Evolutionary conservation across 257 asterid genomes (phyloP), one percentile per base, ranked within the genome.

Genomic region (Coffea eugenioides): DNA sequence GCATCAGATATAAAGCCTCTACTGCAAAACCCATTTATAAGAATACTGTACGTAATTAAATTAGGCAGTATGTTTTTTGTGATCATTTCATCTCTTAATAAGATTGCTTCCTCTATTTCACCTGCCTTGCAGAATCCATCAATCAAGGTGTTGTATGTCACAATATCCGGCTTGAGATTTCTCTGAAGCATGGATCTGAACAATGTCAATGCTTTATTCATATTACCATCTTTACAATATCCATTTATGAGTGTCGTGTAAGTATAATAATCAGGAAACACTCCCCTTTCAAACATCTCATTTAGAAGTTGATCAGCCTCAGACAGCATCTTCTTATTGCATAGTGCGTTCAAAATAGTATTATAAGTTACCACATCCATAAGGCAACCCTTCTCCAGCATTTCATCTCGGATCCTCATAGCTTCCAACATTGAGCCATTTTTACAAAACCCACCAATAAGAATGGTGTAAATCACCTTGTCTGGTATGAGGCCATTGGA

Each of bases 321-420:
- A 1, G 66, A 21, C 46, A 91, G 86, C 92, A 84, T 82, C 86
- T 86, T 91, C 74, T 80, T 91, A 82, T 80, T 90, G 88, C 95
- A 91, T 46, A 93, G 80, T 46, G 95, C 97, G 67, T 88, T 89
- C 82, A 93, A 84, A 82, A 91, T 79, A 62, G 92, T 70, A 71
- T 93, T 93, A 86, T 89, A 93, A 70, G 94, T 87, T 78, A 93
- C 90, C 82, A 88, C 92, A 79, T 93, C 97, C 90, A 91, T 82
- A 45, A 79, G 82, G 82, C 93, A 91, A 74, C 97, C 92, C 13
- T 41, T 82, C 31, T 83, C 82, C 80, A 81, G 77, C 97, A 93
- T 93, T 79, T 91, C 93, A 74, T 93, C 91, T 25, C 85, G 92
- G 77, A 90, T 82, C 80, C 79, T 88, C 93, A 91, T 80, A 43